Conservation (phyloP, 2,329 filamentous ascomycete species). For the Phyllosticta paracitricarpa region DNA sequence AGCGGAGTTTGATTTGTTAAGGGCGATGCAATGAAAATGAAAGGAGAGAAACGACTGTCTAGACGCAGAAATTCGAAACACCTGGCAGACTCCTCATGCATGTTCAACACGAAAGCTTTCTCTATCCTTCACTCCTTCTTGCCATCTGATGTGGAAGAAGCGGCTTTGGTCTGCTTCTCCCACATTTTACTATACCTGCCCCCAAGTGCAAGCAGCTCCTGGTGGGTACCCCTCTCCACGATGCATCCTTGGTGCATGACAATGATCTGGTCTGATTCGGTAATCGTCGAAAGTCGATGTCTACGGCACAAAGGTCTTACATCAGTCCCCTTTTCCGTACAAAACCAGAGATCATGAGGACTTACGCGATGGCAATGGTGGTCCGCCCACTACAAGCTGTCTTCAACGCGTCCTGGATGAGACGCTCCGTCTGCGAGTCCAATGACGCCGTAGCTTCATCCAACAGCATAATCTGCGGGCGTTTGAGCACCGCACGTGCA, state of each 20-base stretch:
- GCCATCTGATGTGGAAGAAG: too few species aligned
- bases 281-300: slow-evolving; percentile 13
- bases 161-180: slow-evolving; percentile 12
- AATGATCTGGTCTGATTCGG: slow-evolving; percentile 12
- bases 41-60: too few species aligned
- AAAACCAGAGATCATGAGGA: background rate
- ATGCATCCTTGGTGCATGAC: slow-evolving; percentile 14
- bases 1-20: too few species aligned
- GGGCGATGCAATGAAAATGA: too few species aligned
- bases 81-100: too few species aligned
- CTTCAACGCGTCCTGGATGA: slow-evolving; percentile 39
- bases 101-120: too few species aligned
- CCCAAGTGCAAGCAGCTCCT: slow-evolving; percentile 6
- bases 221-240: slow-evolving; percentile 14
- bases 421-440: slow-evolving; percentile 47
- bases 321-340: background rate
- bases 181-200: slow-evolving; percentile 14
- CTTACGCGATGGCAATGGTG: slow-evolving; percentile 25
- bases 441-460: slow-evolving; percentile 54
- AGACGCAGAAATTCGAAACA: too few species aligned
- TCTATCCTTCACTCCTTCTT: too few species aligned
- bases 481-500: slow-evolving; percentile 44
- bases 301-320: background rate
- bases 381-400: slow-evolving; percentile 23
- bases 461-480: slow-evolving; percentile 48